Evolutionary conservation across 768 basidiomycete genomes (phyloP).

Genomic region (Gautieria morchelliformis): DNA sequence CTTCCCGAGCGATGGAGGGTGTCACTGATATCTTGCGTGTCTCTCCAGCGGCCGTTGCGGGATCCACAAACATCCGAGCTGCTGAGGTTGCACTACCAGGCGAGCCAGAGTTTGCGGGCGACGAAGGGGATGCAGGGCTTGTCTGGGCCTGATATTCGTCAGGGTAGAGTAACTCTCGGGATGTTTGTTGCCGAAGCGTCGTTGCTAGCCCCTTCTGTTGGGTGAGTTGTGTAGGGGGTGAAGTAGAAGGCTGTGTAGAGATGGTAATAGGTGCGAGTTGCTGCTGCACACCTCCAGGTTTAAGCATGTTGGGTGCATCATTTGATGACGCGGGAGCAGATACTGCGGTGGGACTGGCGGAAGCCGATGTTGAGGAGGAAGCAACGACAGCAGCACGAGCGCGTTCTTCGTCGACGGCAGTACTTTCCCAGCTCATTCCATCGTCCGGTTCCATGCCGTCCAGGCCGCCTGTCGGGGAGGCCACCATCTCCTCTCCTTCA

Average conservation of each 20-base stretch:
- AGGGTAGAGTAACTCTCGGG: slow-evolving; percentile 36
- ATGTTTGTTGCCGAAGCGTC: slow-evolving; percentile 33
- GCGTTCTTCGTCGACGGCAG: slow-evolving; percentile 44
- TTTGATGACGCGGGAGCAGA: slow-evolving; percentile 20
- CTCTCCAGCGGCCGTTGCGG: slow-evolving; percentile 50
- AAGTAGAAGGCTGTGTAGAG: slow-evolving; percentile 8
- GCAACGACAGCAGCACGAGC: slow-evolving; percentile 19
- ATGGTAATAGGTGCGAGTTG: slow-evolving; percentile 15
- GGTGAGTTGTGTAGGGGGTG: not conserved
- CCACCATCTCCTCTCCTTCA: slow-evolving; percentile 40
- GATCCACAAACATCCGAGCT: slow-evolving; percentile 41
- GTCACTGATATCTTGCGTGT: slow-evolving; percentile 73
- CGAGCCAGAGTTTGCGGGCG: not conserved
- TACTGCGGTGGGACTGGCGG: slow-evolving; percentile 1
- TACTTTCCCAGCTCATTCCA: slow-evolving; percentile 83
- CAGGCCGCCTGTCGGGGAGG: slow-evolving; percentile 11
- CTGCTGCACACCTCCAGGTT: slow-evolving; percentile 19
- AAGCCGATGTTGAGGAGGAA: slow-evolving; percentile 11
- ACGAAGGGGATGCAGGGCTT: slow-evolving; percentile 5
- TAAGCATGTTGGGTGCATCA: slow-evolving; percentile 22
- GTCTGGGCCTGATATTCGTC: slow-evolving; percentile 9
- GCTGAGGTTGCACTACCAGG: slow-evolving; percentile 12
- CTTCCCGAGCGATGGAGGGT: slow-evolving; percentile 62
- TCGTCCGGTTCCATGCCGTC: slow-evolving; percentile 63
- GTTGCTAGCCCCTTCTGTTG: slow-evolving; percentile 19